Conservation (phyloP, 2,329 filamentous ascomycete species). For the Akanthomyces dipterigenus region DNA sequence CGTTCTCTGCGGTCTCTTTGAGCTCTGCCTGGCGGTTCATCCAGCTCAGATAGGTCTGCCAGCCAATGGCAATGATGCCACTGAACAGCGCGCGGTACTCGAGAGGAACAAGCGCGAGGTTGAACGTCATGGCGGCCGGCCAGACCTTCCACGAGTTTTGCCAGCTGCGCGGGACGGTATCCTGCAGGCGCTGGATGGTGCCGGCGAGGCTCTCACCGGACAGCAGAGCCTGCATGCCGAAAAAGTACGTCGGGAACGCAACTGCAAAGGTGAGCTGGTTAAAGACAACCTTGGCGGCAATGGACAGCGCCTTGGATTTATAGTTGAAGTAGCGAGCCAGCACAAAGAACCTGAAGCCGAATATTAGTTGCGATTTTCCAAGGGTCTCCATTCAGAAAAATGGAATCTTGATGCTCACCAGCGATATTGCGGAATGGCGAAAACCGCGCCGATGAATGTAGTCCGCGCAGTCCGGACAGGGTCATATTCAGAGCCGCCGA, state of each 20-base stretch:
- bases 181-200: conserved; percentile 61
- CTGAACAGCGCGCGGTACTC: conserved; percentile 77
- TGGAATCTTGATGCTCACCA: conserved; percentile 51
- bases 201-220: conserved; percentile 59
- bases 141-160: conserved; percentile 80
- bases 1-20: conserved; percentile 17
- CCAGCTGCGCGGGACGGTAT: conserved; percentile 70
- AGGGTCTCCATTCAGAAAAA: neutral
- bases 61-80: conserved; percentile 73
- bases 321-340: conserved; percentile 81
- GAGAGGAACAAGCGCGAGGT: conserved; percentile 73
- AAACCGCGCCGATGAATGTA: conserved; percentile 64
- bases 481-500: conserved; percentile 59
- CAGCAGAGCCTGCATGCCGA: conserved; percentile 70
- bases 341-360: conserved; percentile 60
- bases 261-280: conserved; percentile 80
- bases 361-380: neutral
- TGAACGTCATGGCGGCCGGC: conserved; percentile 81
- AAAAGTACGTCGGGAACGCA: conserved; percentile 76
- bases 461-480: conserved; percentile 62
- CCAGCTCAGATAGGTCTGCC: conserved; percentile 86
- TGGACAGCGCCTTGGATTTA: conserved; percentile 60
- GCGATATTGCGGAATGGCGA: conserved; percentile 70
- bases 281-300: conserved; percentile 69
- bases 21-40: conserved; percentile 67